Evolutionary conservation across 1,284 basidiomycete species (phyloP).

Genomic region (Exsudoporus floridanus): DNA sequence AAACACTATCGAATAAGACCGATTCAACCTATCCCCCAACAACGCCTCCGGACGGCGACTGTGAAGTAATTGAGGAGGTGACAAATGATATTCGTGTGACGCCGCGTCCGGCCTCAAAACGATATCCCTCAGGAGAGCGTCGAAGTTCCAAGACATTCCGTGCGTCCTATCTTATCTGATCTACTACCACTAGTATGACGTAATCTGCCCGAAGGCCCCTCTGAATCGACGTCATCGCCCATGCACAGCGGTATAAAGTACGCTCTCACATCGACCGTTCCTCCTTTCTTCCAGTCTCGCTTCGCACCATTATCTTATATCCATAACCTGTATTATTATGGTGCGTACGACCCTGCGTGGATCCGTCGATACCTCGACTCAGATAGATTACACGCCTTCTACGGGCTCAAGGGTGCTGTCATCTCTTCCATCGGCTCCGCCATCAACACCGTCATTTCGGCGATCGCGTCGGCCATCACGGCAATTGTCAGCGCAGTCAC

Average conservation of each 20-base stretch:
- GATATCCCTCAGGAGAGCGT: too few relatives aligned
- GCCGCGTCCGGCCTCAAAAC: too few relatives aligned
- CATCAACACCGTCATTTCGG: conserved; percentile 8
- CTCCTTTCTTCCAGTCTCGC: background rate
- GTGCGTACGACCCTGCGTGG: background rate
- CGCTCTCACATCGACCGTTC: too few relatives aligned
- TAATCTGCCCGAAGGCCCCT: too few relatives aligned
- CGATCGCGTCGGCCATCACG: conserved; percentile 7
- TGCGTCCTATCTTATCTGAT: too few relatives aligned
- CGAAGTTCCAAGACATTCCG: too few relatives aligned
- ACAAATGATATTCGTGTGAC: too few relatives aligned
- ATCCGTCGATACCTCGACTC: background rate
- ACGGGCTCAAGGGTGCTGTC: conserved; percentile 10
- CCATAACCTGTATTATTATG: background rate
- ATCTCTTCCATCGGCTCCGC: conserved; percentile 13
- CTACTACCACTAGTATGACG: too few relatives aligned
- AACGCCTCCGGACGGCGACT: conserved; percentile 16
- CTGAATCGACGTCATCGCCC: background rate
- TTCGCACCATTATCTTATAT: background rate
- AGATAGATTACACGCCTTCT: background rate
- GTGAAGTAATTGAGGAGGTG: too few relatives aligned
- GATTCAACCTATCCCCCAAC: conserved; percentile 22
- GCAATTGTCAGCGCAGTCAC: conserved; percentile 8
- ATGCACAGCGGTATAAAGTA: background rate
- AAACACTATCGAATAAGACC: conserved; percentile 34